Percentiles rank a stretch among this genome's conserved stretches.
Conservation (phyloP, 805 yeast genomes). For the Wickerhamomyces chambardii region DNA sequence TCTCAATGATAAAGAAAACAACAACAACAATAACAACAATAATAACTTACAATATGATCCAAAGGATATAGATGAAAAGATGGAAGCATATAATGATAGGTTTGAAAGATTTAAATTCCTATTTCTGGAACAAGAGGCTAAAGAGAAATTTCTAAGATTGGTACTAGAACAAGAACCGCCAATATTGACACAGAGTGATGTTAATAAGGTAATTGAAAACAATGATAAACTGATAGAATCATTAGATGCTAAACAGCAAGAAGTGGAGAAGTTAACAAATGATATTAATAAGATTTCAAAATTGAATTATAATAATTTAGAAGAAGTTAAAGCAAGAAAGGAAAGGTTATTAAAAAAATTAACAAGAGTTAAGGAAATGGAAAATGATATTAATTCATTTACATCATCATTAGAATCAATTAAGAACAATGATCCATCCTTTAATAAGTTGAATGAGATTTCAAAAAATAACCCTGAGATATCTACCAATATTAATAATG, state of each 20-base stretch:
- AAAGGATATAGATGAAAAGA: slow-evolving; percentile 22
- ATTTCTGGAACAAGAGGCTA: slow-evolving; percentile 64
- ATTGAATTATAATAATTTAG: neutral
- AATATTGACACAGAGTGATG: slow-evolving; percentile 23
- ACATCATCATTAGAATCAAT: too few species aligned
- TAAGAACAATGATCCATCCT: slow-evolving; percentile 7
- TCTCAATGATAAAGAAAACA: too few species aligned
- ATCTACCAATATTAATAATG: slow-evolving; percentile 3
- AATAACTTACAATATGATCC: slow-evolving; percentile 16
- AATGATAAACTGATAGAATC: slow-evolving; percentile 17
- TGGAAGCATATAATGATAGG: slow-evolving; percentile 27
- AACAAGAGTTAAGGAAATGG: too few species aligned
- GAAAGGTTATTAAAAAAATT: neutral
- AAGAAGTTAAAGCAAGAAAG: neutral
- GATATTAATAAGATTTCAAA: neutral
- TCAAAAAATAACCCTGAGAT: slow-evolving; percentile 20
- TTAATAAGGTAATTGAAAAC: slow-evolving; percentile 19
- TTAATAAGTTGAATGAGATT: slow-evolving; percentile 15
- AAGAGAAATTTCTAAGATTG: slow-evolving; percentile 53
- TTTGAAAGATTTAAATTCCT: slow-evolving; percentile 52
- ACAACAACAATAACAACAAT: too few species aligned
- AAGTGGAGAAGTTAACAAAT: slow-evolving; percentile 6
- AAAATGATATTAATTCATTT: too few species aligned
- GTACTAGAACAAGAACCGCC: slow-evolving; percentile 26
- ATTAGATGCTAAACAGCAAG: slow-evolving; percentile 18